phyloP scores from a whole-genome alignment of 1,284 basidiomycete genomes.

The Boletus semigastroideus region DNA sequence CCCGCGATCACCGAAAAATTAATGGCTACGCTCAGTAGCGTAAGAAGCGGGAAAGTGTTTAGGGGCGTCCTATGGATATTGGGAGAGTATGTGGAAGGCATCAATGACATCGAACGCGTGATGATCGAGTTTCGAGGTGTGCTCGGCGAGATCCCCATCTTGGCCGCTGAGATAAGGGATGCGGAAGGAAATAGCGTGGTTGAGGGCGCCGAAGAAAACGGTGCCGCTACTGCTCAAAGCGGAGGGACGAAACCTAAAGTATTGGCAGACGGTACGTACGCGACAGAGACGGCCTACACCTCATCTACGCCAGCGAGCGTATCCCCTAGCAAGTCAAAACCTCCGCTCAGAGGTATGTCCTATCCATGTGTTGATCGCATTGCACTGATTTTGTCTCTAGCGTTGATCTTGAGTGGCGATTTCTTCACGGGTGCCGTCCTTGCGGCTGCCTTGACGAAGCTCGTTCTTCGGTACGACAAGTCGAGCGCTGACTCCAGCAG shows the following conservation, averaged over 20 bases:
- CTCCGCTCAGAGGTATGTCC: conserved; percentile 76
- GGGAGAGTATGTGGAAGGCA: conserved; percentile 85
- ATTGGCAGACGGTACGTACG: conserved; percentile 96
- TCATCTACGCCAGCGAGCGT: conserved; percentile 65
- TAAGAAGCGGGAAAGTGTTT: conserved; percentile 98
- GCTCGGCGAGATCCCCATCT: conserved; percentile 93
- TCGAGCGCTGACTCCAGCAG: conserved; percentile 55
- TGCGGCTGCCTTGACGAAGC: conserved; percentile 87
- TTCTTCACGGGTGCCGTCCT: conserved; percentile 96
- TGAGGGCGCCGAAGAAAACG: conserved; percentile 42
- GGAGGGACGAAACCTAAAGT: conserved; percentile 58
- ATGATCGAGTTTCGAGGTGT: conserved; percentile 87
- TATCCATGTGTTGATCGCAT: neutral
- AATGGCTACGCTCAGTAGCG: conserved; percentile 79
- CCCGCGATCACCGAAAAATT: conserved; percentile 86
- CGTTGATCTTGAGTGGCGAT: conserved; percentile 91
- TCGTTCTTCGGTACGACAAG: conserved; percentile 82
- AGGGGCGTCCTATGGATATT: conserved; percentile 97
- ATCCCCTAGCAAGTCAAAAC: conserved; percentile 88
- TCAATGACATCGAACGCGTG: conserved; percentile 66
- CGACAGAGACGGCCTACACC: conserved; percentile 92
- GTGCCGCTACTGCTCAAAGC: conserved; percentile 38
- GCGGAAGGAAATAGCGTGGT: conserved; percentile 50
- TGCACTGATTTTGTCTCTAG: conserved; percentile 34
- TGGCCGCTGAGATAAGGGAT: conserved; percentile 87